Evolutionary conservation across 2,329 filamentous ascomycete genomes (phyloP).

Genomic region (Colletotrichum tofieldiae): DNA sequence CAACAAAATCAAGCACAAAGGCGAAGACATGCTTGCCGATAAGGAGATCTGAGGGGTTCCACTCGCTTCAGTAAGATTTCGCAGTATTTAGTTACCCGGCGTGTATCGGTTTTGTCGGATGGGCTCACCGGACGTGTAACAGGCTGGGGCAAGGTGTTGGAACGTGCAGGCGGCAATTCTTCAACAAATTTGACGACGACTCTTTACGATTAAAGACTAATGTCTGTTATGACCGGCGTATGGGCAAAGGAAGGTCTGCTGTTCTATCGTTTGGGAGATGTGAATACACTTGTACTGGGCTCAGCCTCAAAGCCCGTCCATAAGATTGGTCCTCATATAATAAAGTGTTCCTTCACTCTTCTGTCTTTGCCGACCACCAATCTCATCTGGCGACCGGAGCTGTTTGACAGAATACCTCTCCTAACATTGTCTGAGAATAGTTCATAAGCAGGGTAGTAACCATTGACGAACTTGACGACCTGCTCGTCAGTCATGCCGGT

Average conservation of each 20-base stretch:
- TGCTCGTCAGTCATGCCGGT: conserved; percentile 87
- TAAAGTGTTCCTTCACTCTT: conserved; percentile 70
- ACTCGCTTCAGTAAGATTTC: background rate
- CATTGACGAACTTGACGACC: conserved; percentile 81
- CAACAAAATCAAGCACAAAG: conserved; percentile 69
- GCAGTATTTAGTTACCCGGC: background rate
- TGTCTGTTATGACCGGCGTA: conserved; percentile 21
- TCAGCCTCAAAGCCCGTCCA: background rate
- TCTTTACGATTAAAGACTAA: conserved; percentile 40
- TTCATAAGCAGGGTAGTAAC: conserved; percentile 81
- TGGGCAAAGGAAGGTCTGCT: background rate
- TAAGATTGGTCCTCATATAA: conserved; percentile 55
- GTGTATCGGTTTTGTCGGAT: background rate
- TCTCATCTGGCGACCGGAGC: conserved; percentile 70
- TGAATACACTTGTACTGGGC: background rate
- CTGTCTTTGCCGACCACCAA: conserved; percentile 74
- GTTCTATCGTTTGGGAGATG: background rate
- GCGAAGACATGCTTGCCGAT: conserved; percentile 69
- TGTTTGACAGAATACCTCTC: conserved; percentile 67
- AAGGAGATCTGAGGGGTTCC: conserved; percentile 50
- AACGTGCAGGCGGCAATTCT: conserved; percentile 26
- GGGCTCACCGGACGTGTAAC: background rate
- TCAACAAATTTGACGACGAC: conserved; percentile 37
- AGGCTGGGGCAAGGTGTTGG: conserved; percentile 4
- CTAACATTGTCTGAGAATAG: conserved; percentile 75